A percentile compares a stretch with the other conserved stretches of the same genome.
These are phyloP conservation scores for Lunularia cruciata DNA, from an alignment of 225 moss, liverwort and hornwort species.

Conservation along the genomic window DNA sequence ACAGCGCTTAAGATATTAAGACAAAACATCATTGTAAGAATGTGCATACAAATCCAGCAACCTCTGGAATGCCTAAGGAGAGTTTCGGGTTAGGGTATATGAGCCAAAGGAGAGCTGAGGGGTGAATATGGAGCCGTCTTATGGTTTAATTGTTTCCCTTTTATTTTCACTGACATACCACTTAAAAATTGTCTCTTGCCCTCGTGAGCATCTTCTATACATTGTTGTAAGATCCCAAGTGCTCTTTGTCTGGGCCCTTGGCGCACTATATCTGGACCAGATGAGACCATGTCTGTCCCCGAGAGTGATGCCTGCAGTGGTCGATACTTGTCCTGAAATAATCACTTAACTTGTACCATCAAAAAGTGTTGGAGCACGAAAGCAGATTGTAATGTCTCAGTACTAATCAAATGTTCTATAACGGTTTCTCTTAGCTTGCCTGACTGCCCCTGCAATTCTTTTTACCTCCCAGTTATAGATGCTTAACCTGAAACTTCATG, in stretches of 20 bases:
- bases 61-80: no score
- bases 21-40: neutral
- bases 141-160: no score
- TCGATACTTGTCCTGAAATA: conserved; percentile 69
- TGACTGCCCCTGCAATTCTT: neutral
- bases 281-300: conserved; percentile 82
- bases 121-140: no score
- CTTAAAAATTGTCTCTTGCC: conserved; percentile 98
- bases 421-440: no score
- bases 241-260: conserved; percentile 90
- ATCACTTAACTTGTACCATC: neutral
- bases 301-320: conserved; percentile 81
- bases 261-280: conserved; percentile 80
- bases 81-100: no score
- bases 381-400: no score
- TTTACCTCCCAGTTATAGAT: no score
- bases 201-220: conserved; percentile 90
- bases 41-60: no score
- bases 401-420: no score
- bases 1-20: no score
- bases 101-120: neutral
- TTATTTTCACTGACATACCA: conserved; percentile 61
- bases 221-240: conserved; percentile 81
- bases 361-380: neutral
- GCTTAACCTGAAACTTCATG: no score